phyloP scores from a whole-genome alignment of 2,329 filamentous ascomycete species.

The Epichloe aotearoae region DNA sequence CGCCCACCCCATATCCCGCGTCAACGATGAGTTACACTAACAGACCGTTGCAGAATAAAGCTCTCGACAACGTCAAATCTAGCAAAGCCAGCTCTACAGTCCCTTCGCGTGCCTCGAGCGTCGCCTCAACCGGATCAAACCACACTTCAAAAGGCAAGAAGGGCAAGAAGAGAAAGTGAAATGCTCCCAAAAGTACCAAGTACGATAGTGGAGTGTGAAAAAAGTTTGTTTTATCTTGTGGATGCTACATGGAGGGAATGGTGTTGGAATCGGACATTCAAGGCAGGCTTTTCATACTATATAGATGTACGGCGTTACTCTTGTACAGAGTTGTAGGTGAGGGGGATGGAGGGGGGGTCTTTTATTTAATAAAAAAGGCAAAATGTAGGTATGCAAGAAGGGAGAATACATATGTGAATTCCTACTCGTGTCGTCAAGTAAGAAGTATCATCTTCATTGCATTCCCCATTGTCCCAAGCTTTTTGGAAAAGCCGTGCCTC shows the following conservation, averaged over 20 bases:
- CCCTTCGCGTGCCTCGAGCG: conserved; percentile 77
- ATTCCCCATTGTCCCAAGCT: too few relatives aligned
- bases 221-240: neutral
- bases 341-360: neutral
- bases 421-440: neutral
- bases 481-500: too few relatives aligned
- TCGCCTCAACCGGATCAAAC: conserved; percentile 57
- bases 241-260: neutral
- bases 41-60: conserved; percentile 59
- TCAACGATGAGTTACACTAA: conserved; percentile 3
- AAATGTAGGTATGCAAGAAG: neutral
- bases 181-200: neutral
- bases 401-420: neutral
- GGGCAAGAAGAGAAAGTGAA: conserved; percentile 20
- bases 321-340: neutral
- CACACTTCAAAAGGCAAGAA: conserved; percentile 34
- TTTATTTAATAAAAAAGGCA: neutral
- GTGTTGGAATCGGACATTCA: neutral
- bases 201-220: neutral
- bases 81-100: conserved; percentile 65
- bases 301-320: conserved; percentile 6
- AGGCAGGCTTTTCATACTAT: neutral
- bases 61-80: conserved; percentile 75
- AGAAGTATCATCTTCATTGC: too few relatives aligned
- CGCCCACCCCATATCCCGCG: neutral